A percentile compares a stretch with the other conserved stretches of the same genome.
These are phyloP conservation scores for Xylaria sp. DNA, from an alignment of 2,329 filamentous ascomycete species.

Conservation along the genomic window DNA sequence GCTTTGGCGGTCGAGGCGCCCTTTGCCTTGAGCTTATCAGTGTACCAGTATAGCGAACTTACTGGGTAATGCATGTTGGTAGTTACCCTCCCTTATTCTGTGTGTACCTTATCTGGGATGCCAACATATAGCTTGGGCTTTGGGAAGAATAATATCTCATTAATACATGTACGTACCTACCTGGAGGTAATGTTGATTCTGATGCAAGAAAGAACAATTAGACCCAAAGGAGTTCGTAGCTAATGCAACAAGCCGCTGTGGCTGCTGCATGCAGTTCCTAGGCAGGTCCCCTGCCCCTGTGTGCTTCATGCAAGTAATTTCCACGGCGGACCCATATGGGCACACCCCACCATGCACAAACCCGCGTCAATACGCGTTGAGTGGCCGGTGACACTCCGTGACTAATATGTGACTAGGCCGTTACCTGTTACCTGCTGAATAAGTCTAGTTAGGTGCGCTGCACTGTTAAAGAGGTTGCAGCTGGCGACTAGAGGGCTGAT, in stretches of 20 bases:
- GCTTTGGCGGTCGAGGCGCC: background rate
- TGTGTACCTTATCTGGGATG: too few species aligned
- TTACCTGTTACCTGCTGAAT: conserved; percentile 11
- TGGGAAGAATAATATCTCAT: too few species aligned
- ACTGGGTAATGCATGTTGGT: too few species aligned
- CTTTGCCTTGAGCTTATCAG: background rate
- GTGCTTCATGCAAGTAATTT: conserved; percentile 9
- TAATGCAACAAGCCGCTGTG: too few species aligned
- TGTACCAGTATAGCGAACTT: too few species aligned
- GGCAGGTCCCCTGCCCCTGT: too few species aligned
- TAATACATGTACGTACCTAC: too few species aligned
- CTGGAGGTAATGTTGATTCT: too few species aligned
- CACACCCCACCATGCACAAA: conserved; percentile 18
- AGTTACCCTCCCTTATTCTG: too few species aligned
- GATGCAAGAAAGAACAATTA: too few species aligned
- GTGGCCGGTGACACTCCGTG: conserved; percentile 23
- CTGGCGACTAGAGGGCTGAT: background rate
- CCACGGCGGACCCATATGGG: background rate
- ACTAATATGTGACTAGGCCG: background rate
- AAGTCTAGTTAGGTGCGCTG: background rate
- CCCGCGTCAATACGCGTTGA: conserved; percentile 36
- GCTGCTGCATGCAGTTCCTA: too few species aligned
- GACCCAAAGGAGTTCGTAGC: background rate
- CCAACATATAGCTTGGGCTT: too few species aligned
- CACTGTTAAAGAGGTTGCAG: conserved; percentile 4